phyloP scores from a whole-genome alignment of 306 rosid genomes.

The Prunus kanzakura region DNA sequence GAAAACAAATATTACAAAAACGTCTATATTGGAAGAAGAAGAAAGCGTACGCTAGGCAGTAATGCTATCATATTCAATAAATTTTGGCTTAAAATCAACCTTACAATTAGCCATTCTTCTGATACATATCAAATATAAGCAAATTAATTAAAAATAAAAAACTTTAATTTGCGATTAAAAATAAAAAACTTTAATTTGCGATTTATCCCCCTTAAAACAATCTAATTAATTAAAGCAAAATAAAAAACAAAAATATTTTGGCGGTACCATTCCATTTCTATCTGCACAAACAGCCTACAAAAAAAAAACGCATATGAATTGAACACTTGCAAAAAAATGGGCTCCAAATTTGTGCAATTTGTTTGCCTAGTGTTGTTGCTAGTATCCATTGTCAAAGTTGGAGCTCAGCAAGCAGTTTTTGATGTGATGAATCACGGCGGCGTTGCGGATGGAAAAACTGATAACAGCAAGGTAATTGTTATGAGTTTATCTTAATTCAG shows the following conservation, averaged over 20 bases:
- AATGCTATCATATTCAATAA: neutral
- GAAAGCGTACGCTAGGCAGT: neutral
- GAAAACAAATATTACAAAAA: neutral
- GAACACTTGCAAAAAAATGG: slow-evolving; percentile 5
- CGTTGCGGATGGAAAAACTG: slow-evolving; percentile 21
- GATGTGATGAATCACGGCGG: slow-evolving; percentile 19
- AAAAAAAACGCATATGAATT: neutral
- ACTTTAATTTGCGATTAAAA: no score
- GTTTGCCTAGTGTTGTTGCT: slow-evolving; percentile 7
- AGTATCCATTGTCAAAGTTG: neutral
- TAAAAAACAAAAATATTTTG: neutral
- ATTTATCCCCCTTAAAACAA: neutral
- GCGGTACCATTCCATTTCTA: neutral
- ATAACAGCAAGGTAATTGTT: slow-evolving; percentile 25
- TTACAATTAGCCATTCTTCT: no score
- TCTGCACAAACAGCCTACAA: neutral
- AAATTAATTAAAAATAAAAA: no score
- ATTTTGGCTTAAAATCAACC: no score
- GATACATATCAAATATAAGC: no score
- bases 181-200: no score
- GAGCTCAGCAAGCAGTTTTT: slow-evolving; percentile 11
- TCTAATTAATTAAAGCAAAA: neutral
- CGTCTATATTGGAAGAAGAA: no score
- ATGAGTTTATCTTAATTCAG: no score
- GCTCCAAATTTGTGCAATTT: neutral